Percentiles rank a stretch among this genome's conserved stretches.
Evolutionary conservation across 768 basidiomycete genomes (phyloP).

Genomic region (Clavulina sp.): DNA sequence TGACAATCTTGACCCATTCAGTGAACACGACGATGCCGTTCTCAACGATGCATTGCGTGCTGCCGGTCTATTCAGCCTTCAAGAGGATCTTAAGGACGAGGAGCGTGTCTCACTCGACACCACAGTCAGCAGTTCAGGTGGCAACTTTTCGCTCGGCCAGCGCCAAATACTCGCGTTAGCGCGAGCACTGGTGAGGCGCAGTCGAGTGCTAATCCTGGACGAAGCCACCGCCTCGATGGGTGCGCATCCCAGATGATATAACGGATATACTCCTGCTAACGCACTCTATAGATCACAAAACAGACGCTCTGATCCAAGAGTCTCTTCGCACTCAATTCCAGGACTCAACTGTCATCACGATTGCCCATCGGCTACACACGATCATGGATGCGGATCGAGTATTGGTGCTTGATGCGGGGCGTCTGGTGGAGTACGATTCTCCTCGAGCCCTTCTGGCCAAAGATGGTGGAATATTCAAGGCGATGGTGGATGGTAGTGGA

Average conservation of each 20-base stretch:
- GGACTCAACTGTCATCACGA: slow-evolving; percentile 35
- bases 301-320: slow-evolving; percentile 38
- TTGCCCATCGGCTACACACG: slow-evolving; percentile 40
- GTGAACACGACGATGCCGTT: slow-evolving; percentile 53
- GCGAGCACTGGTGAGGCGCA: slow-evolving; percentile 47
- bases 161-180: slow-evolving; percentile 29
- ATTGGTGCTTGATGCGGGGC: slow-evolving; percentile 33
- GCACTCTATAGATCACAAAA: slow-evolving; percentile 29
- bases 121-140: slow-evolving; percentile 71
- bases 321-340: slow-evolving; percentile 32
- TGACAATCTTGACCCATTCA: slow-evolving; percentile 82
- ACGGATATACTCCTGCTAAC: neutral
- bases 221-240: slow-evolving; percentile 7
- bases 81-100: slow-evolving; percentile 5
- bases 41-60: slow-evolving; percentile 68
- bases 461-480: slow-evolving; percentile 31
- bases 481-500: slow-evolving; percentile 39
- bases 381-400: slow-evolving; percentile 48
- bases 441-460: slow-evolving; percentile 35
- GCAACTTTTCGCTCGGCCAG: slow-evolving; percentile 64
- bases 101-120: slow-evolving; percentile 67
- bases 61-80: slow-evolving; percentile 20
- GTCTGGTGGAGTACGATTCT: slow-evolving; percentile 37
- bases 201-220: neutral
- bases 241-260: neutral